Percentiles rank a stretch among this genome's conserved stretches.
Conservation (phyloP, 2,329 filamentous ascomycete species). For the Ophiostoma sp. region DNA sequence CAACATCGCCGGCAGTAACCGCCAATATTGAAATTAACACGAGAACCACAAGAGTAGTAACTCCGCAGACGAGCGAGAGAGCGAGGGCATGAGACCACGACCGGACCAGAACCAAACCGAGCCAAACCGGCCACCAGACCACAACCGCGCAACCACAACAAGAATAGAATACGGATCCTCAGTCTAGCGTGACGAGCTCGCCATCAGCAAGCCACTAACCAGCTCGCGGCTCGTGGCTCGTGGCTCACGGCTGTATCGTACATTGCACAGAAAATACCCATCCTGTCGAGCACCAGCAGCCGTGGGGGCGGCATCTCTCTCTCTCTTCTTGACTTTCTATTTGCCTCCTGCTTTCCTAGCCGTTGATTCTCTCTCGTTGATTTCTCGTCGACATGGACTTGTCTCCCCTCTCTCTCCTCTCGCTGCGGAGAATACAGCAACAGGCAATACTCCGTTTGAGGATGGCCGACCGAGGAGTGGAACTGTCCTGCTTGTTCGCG, state of each 20-base stretch:
- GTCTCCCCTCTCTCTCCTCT: not conserved
- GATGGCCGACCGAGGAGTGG: conserved; percentile 3
- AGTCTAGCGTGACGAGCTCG: not conserved
- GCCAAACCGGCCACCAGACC: not conserved
- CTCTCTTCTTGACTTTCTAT: not conserved
- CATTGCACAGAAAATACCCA: not conserved
- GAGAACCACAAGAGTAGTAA: not conserved
- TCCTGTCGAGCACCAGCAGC: not conserved
- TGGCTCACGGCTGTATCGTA: not conserved
- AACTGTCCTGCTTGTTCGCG: not conserved
- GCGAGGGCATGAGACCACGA: not conserved
- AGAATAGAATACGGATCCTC: not conserved
- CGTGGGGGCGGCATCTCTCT: not conserved
- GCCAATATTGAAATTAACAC: not conserved
- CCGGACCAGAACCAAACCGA: too few relatives aligned
- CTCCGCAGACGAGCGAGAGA: not conserved
- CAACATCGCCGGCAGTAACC: conserved; percentile 6
- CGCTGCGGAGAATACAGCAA: not conserved
- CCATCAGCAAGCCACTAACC: conserved; percentile 7
- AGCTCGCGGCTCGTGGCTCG: not conserved
- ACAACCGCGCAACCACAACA: not conserved
- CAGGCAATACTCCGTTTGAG: conserved; percentile 9
- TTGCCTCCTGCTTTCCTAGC: not conserved
- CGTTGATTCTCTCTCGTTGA: not conserved
- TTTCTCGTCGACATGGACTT: not conserved